phyloP scores from a whole-genome alignment of 1,139 yeast genomes.

The Yamadazyma friedrichii region DNA sequence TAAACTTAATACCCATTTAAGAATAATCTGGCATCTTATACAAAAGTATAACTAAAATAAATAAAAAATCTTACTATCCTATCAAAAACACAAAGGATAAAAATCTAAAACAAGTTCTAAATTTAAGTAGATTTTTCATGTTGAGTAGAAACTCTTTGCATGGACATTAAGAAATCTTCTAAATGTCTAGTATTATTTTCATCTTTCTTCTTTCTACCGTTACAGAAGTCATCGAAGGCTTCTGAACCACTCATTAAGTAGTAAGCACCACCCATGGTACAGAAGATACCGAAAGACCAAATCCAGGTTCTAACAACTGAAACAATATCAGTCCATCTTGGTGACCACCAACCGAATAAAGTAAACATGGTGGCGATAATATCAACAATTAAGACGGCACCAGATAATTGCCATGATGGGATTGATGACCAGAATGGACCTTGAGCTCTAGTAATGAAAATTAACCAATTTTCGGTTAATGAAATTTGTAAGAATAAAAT shows the following conservation, averaged over 20 bases:
- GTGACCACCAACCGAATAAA: conserved; percentile 97
- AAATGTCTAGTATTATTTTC: conserved; percentile 71
- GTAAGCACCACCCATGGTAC: conserved; percentile 96
- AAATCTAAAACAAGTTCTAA: conserved; percentile 2
- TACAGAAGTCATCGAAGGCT: conserved; percentile 89
- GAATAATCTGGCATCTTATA: conserved; percentile 3
- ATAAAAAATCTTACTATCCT: background rate
- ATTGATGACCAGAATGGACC: conserved; percentile 94
- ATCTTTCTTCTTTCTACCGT: conserved; percentile 78
- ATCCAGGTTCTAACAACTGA: conserved; percentile 92
- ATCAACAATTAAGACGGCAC: conserved; percentile 88
- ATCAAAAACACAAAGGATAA: conserved; percentile 7
- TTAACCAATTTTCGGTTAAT: conserved; percentile 93
- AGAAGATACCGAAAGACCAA: conserved; percentile 95
- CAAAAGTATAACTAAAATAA: conserved; percentile 4
- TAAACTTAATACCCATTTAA: conserved; percentile 3
- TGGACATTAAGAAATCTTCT: conserved; percentile 94
- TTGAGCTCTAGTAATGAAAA: conserved; percentile 91
- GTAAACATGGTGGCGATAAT: conserved; percentile 87
- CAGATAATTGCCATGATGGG: conserved; percentile 94
- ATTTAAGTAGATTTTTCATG: conserved; percentile 68
- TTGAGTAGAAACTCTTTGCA: conserved; percentile 98
- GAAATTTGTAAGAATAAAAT: conserved; percentile 89
- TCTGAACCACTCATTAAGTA: conserved; percentile 86
- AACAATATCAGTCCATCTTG: conserved; percentile 95